Conservation (phyloP, 345 rosid species). For the Ceriops zippeliana region DNA sequence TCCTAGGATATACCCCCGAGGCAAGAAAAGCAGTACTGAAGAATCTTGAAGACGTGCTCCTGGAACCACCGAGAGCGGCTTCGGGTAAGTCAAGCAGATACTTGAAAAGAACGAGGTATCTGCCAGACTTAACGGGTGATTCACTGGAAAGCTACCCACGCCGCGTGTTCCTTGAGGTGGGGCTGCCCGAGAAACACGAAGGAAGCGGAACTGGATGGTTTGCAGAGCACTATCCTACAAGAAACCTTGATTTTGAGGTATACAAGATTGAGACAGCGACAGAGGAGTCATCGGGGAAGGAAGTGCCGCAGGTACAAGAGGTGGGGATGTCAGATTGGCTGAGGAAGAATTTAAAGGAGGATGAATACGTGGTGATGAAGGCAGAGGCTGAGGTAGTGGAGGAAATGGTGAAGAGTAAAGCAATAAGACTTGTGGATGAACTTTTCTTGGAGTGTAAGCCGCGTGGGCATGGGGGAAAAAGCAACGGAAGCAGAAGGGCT, state of each 20-base stretch:
- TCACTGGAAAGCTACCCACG: slow-evolving; percentile 54
- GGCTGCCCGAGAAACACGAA: slow-evolving; percentile 37
- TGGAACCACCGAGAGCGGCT: slow-evolving; percentile 73
- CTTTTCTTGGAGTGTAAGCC: slow-evolving; percentile 86
- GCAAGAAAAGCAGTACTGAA: slow-evolving; percentile 50
- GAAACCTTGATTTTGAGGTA: slow-evolving; percentile 62
- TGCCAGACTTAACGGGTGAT: slow-evolving; percentile 63
- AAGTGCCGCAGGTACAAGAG: slow-evolving; percentile 20
- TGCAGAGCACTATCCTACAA: slow-evolving; percentile 56
- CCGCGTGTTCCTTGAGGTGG: slow-evolving; percentile 62
- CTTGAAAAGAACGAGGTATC: slow-evolving; percentile 51
- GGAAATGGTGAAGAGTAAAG: slow-evolving; percentile 59
- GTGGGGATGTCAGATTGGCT: slow-evolving; percentile 67
- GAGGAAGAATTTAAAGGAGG: slow-evolving; percentile 55
- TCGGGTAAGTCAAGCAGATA: slow-evolving; percentile 54
- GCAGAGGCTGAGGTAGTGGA: slow-evolving; percentile 76
- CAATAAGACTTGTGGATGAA: slow-evolving; percentile 65
- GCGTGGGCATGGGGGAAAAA: slow-evolving; percentile 31
- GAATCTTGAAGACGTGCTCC: slow-evolving; percentile 68
- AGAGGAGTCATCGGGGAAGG: slow-evolving; percentile 18
- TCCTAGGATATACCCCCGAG: slow-evolving; percentile 28
- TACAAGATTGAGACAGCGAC: slow-evolving; percentile 58
- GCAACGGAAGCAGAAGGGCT: slow-evolving; percentile 45
- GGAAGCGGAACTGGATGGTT: slow-evolving; percentile 63
- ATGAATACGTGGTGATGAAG: slow-evolving; percentile 76